Evolutionary conservation across 164 flowering plant species (phyloP).

Genomic region (Hamamelis virginiana): DNA sequence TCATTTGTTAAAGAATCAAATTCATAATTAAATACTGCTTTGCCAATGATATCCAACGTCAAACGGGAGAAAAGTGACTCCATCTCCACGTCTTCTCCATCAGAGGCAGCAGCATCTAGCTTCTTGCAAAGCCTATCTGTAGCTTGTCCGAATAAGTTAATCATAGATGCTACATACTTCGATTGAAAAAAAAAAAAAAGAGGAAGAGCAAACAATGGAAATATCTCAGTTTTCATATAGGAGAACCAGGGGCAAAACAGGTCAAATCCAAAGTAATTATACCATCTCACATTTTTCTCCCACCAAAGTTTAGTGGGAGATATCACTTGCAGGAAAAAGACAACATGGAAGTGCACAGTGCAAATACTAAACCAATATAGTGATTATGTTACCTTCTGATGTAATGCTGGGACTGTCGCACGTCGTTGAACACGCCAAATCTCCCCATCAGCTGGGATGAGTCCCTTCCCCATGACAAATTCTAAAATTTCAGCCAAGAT

Average conservation of each 20-base stretch:
- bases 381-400: constrained; percentile 65
- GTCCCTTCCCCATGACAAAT: constrained; percentile 99
- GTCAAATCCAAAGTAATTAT: neutral
- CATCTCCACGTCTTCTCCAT: constrained; percentile 97
- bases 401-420: constrained; percentile 94
- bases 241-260: neutral
- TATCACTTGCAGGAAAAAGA: neutral
- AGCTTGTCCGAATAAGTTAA: constrained; percentile 78
- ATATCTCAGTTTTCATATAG: neutral
- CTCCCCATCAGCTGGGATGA: constrained; percentile 99
- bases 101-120: constrained; percentile 78
- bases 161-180: constrained; percentile 95
- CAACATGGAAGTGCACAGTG: neutral
- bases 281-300: neutral
- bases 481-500: constrained; percentile 92
- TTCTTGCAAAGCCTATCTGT: constrained; percentile 84
- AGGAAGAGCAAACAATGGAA: neutral
- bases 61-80: constrained; percentile 94
- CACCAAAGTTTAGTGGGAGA: neutral
- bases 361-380: neutral
- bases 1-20: constrained; percentile 93
- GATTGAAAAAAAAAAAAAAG: constrained; percentile 11
- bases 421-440: constrained; percentile 90
- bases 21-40: constrained; percentile 97
- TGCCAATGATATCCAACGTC: constrained; percentile 96